A percentile compares a stretch with the other conserved stretches of the same genome.
Conservation (phyloP, 371 early-diverging fungal species). For the Nematocida ausubeli region DNA sequence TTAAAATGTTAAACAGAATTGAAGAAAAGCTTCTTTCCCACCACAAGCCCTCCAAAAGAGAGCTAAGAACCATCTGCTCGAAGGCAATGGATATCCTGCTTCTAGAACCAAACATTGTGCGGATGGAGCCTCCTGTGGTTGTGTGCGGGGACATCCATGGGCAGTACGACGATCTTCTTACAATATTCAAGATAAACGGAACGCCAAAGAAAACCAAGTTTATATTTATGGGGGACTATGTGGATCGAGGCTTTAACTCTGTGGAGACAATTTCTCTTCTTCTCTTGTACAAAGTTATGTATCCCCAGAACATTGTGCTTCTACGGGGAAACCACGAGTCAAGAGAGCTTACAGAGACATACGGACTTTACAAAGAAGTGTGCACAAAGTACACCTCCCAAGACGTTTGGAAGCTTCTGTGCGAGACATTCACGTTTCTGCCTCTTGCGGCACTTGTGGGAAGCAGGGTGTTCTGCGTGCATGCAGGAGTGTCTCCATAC, state of each 20-base stretch:
- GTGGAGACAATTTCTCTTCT: constrained; percentile 64
- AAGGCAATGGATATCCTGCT: constrained; percentile 61
- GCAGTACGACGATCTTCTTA: constrained; percentile 93
- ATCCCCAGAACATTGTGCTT: constrained; percentile 64
- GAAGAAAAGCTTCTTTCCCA: constrained; percentile 52
- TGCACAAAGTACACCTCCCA: constrained; percentile 56
- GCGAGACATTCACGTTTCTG: constrained; percentile 65
- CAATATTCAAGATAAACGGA: constrained; percentile 89
- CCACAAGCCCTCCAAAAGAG: constrained; percentile 75
- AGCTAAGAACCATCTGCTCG: constrained; percentile 70
- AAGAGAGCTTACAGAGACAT: constrained; percentile 61
- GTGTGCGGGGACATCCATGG: constrained; percentile 96
- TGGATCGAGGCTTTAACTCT: constrained; percentile 67
- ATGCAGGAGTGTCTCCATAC: constrained; percentile 68
- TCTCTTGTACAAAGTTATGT: constrained; percentile 65
- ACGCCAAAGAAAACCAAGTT: constrained; percentile 71
- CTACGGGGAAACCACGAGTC: constrained; percentile 68
- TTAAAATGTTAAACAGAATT: constrained; percentile 35
- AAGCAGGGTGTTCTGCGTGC: constrained; percentile 66
- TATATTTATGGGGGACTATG: constrained; percentile 68
- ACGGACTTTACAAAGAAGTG: constrained; percentile 68
- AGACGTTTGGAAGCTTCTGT: constrained; percentile 60
- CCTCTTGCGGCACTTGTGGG: constrained; percentile 64
- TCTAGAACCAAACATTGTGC: constrained; percentile 63
- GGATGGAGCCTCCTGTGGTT: constrained; percentile 54